These are phyloP conservation scores for Dothideomycetes sp. DNA, from an alignment of 2,329 filamentous ascomycete genomes.

Conservation along the genomic window DNA sequence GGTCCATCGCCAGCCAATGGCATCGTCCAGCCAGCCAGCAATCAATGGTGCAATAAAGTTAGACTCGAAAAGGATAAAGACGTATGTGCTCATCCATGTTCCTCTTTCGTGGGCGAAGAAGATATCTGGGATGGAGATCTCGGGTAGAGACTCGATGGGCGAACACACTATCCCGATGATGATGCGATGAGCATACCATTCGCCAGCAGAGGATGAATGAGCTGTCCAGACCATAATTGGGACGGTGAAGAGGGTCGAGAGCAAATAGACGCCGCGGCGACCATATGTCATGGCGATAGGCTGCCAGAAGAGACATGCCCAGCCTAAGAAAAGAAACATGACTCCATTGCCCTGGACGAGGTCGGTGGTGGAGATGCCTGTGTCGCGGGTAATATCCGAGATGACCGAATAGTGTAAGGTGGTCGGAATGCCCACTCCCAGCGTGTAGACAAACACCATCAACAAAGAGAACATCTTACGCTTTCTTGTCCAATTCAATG, in stretches of 20 bases:
- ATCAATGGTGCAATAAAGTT: conserved; percentile 27
- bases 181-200: conserved; percentile 18
- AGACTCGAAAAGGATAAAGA: conserved; percentile 21
- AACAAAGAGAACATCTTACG: conserved; percentile 11
- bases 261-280: conserved; percentile 15
- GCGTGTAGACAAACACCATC: conserved; percentile 17
- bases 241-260: conserved; percentile 11
- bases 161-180: conserved; percentile 13
- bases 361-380: conserved; percentile 10
- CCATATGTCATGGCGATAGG: conserved; percentile 35
- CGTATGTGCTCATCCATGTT: conserved; percentile 18
- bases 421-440: conserved; percentile 19
- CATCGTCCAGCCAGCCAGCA: conserved; percentile 24
- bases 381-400: conserved; percentile 16
- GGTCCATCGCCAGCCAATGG: conserved; percentile 23
- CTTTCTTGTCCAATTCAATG: conserved; percentile 12
- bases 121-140: conserved; percentile 9
- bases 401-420: conserved; percentile 25
- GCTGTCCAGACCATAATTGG: conserved; percentile 13
- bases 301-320: conserved; percentile 36
- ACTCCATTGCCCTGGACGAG: conserved; percentile 18
- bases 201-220: conserved; percentile 8
- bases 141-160: conserved; percentile 14
- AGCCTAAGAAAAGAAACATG: conserved; percentile 32
- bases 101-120: conserved; percentile 12